Base-by-base conservation (phyloP, 768 basidiomycete genomes). In the Tremella fuciformis region DNA sequence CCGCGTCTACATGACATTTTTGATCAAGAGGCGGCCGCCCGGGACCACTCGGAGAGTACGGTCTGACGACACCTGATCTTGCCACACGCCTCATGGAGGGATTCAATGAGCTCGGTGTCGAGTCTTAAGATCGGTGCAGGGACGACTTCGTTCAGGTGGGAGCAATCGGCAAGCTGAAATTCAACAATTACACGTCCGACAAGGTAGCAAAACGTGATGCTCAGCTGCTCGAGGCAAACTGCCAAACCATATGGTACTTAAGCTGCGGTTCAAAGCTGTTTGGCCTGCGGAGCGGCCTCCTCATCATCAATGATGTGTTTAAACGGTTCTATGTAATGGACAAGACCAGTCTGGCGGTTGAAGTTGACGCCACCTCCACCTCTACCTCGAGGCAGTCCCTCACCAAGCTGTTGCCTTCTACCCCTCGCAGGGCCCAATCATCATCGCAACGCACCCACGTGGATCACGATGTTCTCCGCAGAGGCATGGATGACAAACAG, bases 291-390 rank as follows among this genome's bases (percentile, higher is more conserved):
- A 18, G 4, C 6, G 42, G 42, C 22, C 4, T 46, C 18, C 42
- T 46, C 42, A 46, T 46, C 42, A 46, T 46, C 42, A 46, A 46
- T 15, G 42, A 15, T 46, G n/a, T 4, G 8, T 46, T 46, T 15
- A 46, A 46, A 46, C 42, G 42, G 4, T 22, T 46, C 18, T 46
- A 6, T 22, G 18, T 46, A 8, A 18, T 46, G 18, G 42, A 46
- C 42, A 15, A 46, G 42, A 46, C 42, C 7, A 4, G 18, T 22
- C n/a, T 46, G 22, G 42, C 42, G 18, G 42, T 46, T 15, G 42
- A 46, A 24, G 42, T 46, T 8, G 18, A n/a, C n/a, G n/a, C n/a
- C n/a, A n/a, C n/a, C 6, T 46, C 42, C 22, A 18, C n/a, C 7
- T 22, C 42, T 8, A 46, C 42, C 18, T 4, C 6, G 29, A 34